These are phyloP conservation scores for Apostasia shenzhenica DNA, from an alignment of 106 monocot species.

Conservation along the genomic window DNA sequence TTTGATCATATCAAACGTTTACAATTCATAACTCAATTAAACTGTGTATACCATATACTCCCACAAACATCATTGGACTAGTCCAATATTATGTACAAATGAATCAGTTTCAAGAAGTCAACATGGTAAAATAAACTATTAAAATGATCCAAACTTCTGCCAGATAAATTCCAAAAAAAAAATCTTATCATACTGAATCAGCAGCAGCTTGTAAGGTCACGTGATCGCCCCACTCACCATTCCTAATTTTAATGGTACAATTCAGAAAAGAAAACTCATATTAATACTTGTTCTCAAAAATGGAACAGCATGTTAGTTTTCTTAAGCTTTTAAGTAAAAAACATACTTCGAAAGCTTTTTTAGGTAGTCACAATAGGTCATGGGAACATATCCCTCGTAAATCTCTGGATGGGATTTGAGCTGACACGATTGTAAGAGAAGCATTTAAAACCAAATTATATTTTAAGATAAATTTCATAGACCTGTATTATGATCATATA, in stretches of 20 bases:
- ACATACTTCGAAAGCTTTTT: constrained; percentile 60
- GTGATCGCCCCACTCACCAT: constrained; percentile 96
- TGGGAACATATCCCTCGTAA: constrained; percentile 95
- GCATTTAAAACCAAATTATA: background rate
- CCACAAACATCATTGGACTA: background rate
- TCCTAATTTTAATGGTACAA: constrained; percentile 26
- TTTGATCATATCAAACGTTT: no score
- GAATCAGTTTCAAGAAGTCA: background rate
- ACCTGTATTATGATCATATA: no score
- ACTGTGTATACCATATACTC: background rate
- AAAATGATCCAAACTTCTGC: background rate
- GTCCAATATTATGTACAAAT: background rate
- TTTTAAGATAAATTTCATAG: no score
- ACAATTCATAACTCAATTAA: no score
- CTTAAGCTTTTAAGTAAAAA: background rate
- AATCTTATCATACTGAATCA: constrained; percentile 42
- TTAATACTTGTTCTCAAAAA: background rate
- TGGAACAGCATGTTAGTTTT: background rate
- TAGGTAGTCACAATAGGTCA: constrained; percentile 86
- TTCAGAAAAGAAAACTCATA: background rate
- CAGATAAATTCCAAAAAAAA: background rate
- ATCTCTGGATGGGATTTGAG: constrained; percentile 72
- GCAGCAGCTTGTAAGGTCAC: constrained; percentile 94
- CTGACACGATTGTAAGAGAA: constrained; percentile 27
- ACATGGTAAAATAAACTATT: background rate